Evolutionary conservation across 805 yeast genomes (phyloP).

Genomic region (Candida hungchunana): DNA sequence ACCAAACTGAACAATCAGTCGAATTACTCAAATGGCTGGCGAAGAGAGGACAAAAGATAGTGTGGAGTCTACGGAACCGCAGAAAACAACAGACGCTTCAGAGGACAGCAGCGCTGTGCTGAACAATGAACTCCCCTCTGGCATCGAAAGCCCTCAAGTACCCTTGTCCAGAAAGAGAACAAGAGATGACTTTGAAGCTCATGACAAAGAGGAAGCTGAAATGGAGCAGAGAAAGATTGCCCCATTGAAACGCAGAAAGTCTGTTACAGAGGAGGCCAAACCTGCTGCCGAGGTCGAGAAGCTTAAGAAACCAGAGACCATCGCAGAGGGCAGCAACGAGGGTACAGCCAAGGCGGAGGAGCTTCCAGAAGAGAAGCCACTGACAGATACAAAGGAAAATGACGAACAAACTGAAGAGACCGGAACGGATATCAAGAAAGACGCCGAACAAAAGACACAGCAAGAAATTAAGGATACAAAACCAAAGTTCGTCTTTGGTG

Average conservation of each 20-base stretch:
- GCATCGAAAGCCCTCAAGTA: conserved; percentile 1
- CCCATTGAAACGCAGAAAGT: conserved; percentile 20
- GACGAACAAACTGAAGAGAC: background rate
- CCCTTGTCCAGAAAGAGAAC: conserved; percentile 25
- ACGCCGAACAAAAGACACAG: conserved; percentile 1
- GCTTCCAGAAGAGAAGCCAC: conserved; percentile 6
- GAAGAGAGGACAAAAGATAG: too few species aligned
- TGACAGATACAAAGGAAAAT: conserved; percentile 1
- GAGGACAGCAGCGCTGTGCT: too few species aligned
- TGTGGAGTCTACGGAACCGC: too few species aligned
- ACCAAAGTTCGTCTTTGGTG: conserved; percentile 54
- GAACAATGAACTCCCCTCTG: too few species aligned
- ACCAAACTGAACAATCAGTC: too few species aligned
- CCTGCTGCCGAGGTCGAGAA: conserved; percentile 1
- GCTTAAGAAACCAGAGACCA: conserved; percentile 4
- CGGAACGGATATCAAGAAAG: conserved; percentile 1
- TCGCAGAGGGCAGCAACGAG: conserved; percentile 9
- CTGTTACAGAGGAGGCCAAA: conserved; percentile 10
- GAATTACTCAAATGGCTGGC: too few species aligned
- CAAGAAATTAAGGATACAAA: conserved; percentile 6
- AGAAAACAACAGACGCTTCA: too few species aligned
- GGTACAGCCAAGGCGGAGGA: conserved; percentile 16
- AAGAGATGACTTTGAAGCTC: conserved; percentile 26
- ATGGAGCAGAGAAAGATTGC: conserved; percentile 17
- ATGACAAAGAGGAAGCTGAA: conserved; percentile 12